Percentiles rank a stretch among this genome's conserved stretches.
These are phyloP conservation scores for Aurifilum marmelostoma DNA, from an alignment of 2,329 filamentous ascomycete genomes.

Conservation along the genomic window DNA sequence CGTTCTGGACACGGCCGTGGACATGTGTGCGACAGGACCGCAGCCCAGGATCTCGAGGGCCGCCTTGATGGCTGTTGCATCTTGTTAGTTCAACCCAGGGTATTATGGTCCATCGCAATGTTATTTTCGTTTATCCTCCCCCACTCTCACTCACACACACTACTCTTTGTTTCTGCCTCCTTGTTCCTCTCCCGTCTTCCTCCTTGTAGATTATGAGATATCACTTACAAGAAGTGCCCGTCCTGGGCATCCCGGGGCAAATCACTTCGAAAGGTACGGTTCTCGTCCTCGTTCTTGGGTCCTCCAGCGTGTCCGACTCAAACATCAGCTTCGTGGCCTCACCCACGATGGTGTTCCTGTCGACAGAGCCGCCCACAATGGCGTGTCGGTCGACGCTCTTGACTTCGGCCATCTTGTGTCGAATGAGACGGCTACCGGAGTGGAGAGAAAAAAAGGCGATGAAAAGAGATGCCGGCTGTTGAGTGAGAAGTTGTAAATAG, in stretches of 20 bases:
- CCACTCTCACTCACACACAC: too few relatives aligned
- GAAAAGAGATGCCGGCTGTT: neutral
- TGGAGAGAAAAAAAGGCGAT: too few relatives aligned
- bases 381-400: constrained; percentile 22
- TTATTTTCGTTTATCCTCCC: too few relatives aligned
- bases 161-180: neutral
- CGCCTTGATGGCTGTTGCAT: constrained; percentile 20
- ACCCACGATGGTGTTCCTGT: constrained; percentile 17
- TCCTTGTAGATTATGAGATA: neutral
- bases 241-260: constrained; percentile 21
- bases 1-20: constrained; percentile 21
- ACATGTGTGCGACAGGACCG: constrained; percentile 22
- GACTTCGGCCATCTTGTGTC: constrained; percentile 6
- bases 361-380: constrained; percentile 17
- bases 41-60: constrained; percentile 25
- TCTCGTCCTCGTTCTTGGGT: constrained; percentile 19
- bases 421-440: too few relatives aligned
- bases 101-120: too few relatives aligned
- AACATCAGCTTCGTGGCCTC: constrained; percentile 23
- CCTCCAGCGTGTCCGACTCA: constrained; percentile 23
- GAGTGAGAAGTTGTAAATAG: neutral
- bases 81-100: neutral
- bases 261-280: constrained; percentile 23
- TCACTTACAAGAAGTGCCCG: constrained; percentile 23
- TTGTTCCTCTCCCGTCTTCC: neutral